Percentiles rank a stretch among this genome's conserved stretches.
These are phyloP conservation scores for Astragalus glycyphyllos DNA, from an alignment of 306 rosid species.

Conservation along the genomic window DNA sequence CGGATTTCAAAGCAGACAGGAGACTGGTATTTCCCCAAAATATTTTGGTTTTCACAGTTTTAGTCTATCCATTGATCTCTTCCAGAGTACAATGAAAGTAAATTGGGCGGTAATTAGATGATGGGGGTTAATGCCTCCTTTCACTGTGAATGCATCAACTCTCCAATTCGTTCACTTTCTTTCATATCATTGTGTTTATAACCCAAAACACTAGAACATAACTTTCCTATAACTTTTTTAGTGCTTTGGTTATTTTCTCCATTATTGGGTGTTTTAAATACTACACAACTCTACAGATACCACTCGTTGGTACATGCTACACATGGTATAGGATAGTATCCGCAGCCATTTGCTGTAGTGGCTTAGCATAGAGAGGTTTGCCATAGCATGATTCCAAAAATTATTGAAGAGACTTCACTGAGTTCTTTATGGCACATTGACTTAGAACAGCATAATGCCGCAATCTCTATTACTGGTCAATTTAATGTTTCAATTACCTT, in stretches of 20 bases:
- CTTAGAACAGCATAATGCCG: constrained; percentile 37
- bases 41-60: background rate
- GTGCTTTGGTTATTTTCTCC: constrained; percentile 31
- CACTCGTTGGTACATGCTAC: constrained; percentile 42
- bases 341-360: constrained; percentile 18
- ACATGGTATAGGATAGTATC: constrained; percentile 15
- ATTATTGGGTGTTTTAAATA: constrained; percentile 25
- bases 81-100: constrained; percentile 26
- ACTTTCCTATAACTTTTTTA: constrained; percentile 25
- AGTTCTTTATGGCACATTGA: constrained; percentile 35
- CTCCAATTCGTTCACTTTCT: constrained; percentile 14
- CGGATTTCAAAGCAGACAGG: constrained; percentile 5
- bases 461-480: constrained; percentile 32
- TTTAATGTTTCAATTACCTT: constrained; percentile 43
- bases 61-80: constrained; percentile 16
- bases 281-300: constrained; percentile 20
- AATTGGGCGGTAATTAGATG: constrained; percentile 2
- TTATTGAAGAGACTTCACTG: constrained; percentile 37
- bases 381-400: constrained; percentile 29
- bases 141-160: background rate
- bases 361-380: constrained; percentile 18
- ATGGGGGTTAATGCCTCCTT: constrained; percentile 21
- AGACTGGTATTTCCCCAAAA: constrained; percentile 7
- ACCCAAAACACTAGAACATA: constrained; percentile 6
- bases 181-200: constrained; percentile 27